Evolutionary conservation across 1,139 yeast genomes (phyloP).

Genomic region (Diutina ranongensis): DNA sequence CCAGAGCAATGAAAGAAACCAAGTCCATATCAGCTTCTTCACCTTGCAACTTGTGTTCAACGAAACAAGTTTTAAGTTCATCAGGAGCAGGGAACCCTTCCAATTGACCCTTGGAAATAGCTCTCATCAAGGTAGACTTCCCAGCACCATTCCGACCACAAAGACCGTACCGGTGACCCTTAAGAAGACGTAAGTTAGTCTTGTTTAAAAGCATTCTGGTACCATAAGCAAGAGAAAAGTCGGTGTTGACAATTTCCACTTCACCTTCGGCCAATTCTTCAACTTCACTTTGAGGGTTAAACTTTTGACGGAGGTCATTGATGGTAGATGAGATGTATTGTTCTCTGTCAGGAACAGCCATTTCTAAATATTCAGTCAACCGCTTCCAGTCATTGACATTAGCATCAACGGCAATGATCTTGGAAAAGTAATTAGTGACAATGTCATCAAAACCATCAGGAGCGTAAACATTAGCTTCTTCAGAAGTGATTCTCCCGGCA

Average conservation of each 20-base stretch:
- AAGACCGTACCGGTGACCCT: slow-evolving; percentile 95
- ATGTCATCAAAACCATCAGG: slow-evolving; percentile 23
- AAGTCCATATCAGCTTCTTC: slow-evolving; percentile 87
- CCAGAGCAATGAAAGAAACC: slow-evolving; percentile 81
- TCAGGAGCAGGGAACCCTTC: slow-evolving; percentile 95
- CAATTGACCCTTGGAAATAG: slow-evolving; percentile 92
- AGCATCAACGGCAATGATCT: slow-evolving; percentile 57
- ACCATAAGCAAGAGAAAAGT: slow-evolving; percentile 93
- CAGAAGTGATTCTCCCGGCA: slow-evolving; percentile 59
- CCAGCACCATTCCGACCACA: slow-evolving; percentile 99
- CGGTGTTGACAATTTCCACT: slow-evolving; percentile 83
- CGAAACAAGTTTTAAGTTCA: slow-evolving; percentile 86
- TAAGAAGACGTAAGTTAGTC: slow-evolving; percentile 72
- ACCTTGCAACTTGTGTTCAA: slow-evolving; percentile 94
- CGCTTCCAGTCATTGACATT: slow-evolving; percentile 88
- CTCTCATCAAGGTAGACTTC: slow-evolving; percentile 93
- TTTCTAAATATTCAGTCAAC: slow-evolving; percentile 42
- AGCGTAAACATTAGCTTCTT: slow-evolving; percentile 41
- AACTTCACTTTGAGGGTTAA: slow-evolving; percentile 47
- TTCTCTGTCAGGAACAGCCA: slow-evolving; percentile 25
- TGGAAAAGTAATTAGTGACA: slow-evolving; percentile 38
- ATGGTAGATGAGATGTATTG: slow-evolving; percentile 22
- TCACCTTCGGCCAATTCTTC: slow-evolving; percentile 50
- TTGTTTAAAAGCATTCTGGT: slow-evolving; percentile 93
- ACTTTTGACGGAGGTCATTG: slow-evolving; percentile 35